Conservation (phyloP, 495 filamentous ascomycete species). For the Penicillium cosmopolitanum region DNA sequence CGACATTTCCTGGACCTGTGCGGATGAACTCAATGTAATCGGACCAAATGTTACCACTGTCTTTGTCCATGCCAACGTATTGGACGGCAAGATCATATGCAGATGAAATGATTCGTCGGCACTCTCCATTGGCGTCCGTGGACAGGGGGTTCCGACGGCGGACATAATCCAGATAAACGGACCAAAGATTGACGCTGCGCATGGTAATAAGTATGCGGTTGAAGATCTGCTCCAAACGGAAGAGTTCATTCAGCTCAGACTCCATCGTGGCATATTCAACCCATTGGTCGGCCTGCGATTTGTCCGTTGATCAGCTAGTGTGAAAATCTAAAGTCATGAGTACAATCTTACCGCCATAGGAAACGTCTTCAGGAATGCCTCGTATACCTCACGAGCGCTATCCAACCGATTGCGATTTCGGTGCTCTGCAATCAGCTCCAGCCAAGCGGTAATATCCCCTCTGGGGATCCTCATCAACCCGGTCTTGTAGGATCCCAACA, state of each 20-base stretch:
- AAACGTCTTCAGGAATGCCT: constrained; percentile 84
- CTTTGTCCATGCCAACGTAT: constrained; percentile 87
- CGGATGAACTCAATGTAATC: constrained; percentile 93
- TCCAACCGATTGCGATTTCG: constrained; percentile 78
- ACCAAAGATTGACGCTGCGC: constrained; percentile 85
- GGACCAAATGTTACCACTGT: constrained; percentile 86
- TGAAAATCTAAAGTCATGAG: constrained; percentile 4
- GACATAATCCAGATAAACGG: constrained; percentile 91
- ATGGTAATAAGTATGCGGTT: constrained; percentile 69
- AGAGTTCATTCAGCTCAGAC: constrained; percentile 75
- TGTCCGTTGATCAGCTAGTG: constrained; percentile 16
- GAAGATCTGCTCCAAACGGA: constrained; percentile 80
- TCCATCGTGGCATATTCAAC: constrained; percentile 85
- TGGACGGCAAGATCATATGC: constrained; percentile 91
- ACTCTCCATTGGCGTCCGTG: constrained; percentile 74
- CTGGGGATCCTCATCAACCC: constrained; percentile 88
- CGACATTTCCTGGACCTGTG: constrained; percentile 78
- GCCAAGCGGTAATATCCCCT: constrained; percentile 89
- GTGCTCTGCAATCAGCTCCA: constrained; percentile 83
- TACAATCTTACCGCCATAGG: constrained; percentile 79
- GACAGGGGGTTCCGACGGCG: constrained; percentile 85
- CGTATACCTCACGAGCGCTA: constrained; percentile 77
- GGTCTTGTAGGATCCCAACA: constrained; percentile 84
- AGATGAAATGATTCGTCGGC: constrained; percentile 74
- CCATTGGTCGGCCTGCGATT: constrained; percentile 81